These are phyloP conservation scores for Fragaria ananassa DNA, from an alignment of 306 rosid species.

Conservation along the genomic window DNA sequence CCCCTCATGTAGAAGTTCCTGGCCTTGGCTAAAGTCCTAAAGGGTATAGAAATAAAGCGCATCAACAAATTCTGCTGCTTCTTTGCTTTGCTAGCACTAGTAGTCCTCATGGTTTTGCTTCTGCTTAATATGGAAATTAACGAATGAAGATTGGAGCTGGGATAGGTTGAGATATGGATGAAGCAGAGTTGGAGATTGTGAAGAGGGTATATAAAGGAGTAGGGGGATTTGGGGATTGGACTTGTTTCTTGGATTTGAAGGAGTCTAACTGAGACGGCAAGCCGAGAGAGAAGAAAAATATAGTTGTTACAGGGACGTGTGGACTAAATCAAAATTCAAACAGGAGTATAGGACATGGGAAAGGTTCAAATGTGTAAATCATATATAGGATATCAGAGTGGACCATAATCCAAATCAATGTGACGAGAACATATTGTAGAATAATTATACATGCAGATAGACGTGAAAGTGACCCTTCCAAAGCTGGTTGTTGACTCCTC, in stretches of 20 bases:
- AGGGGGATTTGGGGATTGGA: background rate
- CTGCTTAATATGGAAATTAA: background rate
- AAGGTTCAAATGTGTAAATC: background rate
- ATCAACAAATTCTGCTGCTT: conserved; percentile 9
- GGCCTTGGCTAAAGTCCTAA: conserved; percentile 41
- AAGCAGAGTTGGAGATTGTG: background rate
- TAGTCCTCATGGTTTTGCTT: background rate
- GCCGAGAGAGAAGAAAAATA: background rate
- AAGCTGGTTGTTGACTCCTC: background rate
- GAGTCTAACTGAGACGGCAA: conserved; percentile 13
- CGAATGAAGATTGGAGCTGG: background rate
- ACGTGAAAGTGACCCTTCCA: background rate
- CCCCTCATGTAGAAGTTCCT: conserved; percentile 39
- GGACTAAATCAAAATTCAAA: conserved; percentile 4
- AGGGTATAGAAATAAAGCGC: conserved; percentile 30
- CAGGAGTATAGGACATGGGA: background rate
- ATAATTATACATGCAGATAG: background rate
- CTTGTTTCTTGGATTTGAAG: conserved; percentile 13
- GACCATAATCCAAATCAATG: background rate
- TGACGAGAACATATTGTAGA: background rate
- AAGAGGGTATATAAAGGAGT: background rate
- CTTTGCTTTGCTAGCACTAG: conserved; percentile 9
- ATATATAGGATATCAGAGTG: background rate
- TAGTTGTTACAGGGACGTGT: conserved; percentile 5
- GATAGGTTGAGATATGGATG: background rate